Evolutionary conservation across 495 filamentous ascomycete genomes (phyloP), one percentile per base, ranked within the genome.

Genomic region (Penicillium ochrochloron): DNA sequence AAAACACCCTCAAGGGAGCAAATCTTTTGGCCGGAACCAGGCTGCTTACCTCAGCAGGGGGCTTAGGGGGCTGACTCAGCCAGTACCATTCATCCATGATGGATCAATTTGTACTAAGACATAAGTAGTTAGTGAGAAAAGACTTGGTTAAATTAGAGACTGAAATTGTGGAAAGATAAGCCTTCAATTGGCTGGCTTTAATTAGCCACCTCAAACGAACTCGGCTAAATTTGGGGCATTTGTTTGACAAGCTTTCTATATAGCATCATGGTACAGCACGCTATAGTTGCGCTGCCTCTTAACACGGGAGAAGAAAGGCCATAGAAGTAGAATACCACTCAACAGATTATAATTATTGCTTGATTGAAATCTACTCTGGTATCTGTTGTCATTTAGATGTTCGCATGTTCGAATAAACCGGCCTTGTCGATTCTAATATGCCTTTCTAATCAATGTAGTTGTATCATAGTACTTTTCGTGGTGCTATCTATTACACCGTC

Each of bases 11-110:
- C 35, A 37, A 57, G 55, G 54, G 60, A 63, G 55, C 61, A 72
- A 62, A 69, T 65, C 65, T 69, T 68, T 66, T 65, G 67, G 44
- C 64, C 64, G 69, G 64, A 72, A 67, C 21, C 69, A 60, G 53
- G 57, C 60, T 55, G 33, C 23, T 64, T 66, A 66, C 46, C 53
- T 66, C 59, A 71, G 60, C 68, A 59, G 44, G 31, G 34, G 41
- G 41, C 31, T 58, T 29, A 54, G 63, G 65, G 57, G 42, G 65
- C 42, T 67, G 63, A 65, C 46, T 68, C 62, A 70, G 46, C 59
- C 17, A 29, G 25, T 21, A 14, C 14, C 17, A 31, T 11, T 15
- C 5, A 6, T 14, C 5, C 6, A 19, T 19, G 35, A 12, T 37
- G 35, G 12, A 37, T 37, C 11, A 41, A 17, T 23, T 17, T 46